phyloP scores from a whole-genome alignment of 257 asterid genomes.

The Solanum corneliomulleri region DNA sequence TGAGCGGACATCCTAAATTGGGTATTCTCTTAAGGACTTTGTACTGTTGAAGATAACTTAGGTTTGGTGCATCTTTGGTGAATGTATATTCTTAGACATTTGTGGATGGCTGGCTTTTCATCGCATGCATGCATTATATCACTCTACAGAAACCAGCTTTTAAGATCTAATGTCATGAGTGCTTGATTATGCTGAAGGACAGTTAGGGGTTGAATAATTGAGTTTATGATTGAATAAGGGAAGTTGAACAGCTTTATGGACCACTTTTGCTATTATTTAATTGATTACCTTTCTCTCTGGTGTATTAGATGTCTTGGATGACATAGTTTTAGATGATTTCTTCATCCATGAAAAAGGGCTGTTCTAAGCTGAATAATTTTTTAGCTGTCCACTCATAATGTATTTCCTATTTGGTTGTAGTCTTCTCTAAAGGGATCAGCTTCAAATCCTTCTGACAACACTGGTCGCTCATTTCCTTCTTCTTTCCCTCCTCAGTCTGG shows the following conservation, averaged over 20 bases:
- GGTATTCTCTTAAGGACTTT: not conserved
- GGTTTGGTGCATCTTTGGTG: not conserved
- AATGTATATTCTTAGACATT: not conserved
- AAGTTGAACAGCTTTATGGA: not conserved
- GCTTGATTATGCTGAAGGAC: not conserved
- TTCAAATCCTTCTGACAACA: conserved; percentile 56
- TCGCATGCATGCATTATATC: not conserved
- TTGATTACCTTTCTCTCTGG: not conserved
- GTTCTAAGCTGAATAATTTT: not conserved
- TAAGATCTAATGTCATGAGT: not conserved
- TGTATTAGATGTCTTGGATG: not conserved
- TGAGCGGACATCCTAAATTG: not conserved
- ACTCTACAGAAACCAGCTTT: not conserved
- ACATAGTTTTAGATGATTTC: not conserved
- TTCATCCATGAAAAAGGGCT: not conserved
- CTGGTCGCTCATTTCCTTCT: conserved; percentile 52
- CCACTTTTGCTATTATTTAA: not conserved
- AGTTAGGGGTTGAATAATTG: not conserved
- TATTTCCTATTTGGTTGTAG: conserved; percentile 26
- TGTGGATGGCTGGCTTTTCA: not conserved
- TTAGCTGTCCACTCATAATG: not conserved
- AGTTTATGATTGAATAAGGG: not conserved
- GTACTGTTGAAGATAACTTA: not conserved
- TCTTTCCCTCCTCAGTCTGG: conserved; percentile 72
- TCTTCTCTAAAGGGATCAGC: conserved; percentile 63